Percentiles rank a stretch among this genome's conserved stretches.
phyloP scores from a whole-genome alignment of 1,284 basidiomycete species.

The Phylloboletellus chloephorus region DNA sequence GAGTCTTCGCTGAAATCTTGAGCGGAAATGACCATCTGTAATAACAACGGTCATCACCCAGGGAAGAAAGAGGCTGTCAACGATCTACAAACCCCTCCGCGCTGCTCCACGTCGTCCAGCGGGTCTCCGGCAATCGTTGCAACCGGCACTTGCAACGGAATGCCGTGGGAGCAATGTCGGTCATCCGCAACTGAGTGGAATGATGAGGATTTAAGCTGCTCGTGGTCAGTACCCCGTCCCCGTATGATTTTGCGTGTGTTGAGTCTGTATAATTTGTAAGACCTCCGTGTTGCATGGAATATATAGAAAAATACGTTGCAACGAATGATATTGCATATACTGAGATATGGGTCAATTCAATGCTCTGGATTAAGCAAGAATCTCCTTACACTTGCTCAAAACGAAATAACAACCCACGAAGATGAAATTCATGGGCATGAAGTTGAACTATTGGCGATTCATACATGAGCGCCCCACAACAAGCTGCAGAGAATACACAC shows the following conservation, averaged over 20 bases:
- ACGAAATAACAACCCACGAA: slow-evolving; percentile 58
- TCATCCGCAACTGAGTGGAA: slow-evolving; percentile 8
- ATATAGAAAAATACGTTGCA: slow-evolving; percentile 46
- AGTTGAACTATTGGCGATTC: slow-evolving; percentile 43
- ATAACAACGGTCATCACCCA: slow-evolving; percentile 9
- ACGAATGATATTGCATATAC: slow-evolving; percentile 67
- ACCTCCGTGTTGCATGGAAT: not conserved
- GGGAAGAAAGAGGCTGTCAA: not conserved
- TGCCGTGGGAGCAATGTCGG: not conserved
- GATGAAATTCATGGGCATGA: slow-evolving; percentile 50
- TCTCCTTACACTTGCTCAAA: slow-evolving; percentile 54
- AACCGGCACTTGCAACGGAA: slow-evolving; percentile 8
- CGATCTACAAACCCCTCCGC: slow-evolving; percentile 11
- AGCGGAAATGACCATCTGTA: slow-evolving; percentile 2
- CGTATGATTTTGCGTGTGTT: slow-evolving; percentile 47
- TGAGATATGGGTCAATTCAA: slow-evolving; percentile 23
- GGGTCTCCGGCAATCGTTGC: not conserved
- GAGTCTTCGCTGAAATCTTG: slow-evolving; percentile 1
- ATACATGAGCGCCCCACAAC: not conserved
- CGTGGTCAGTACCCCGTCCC: slow-evolving; percentile 42
- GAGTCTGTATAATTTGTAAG: slow-evolving; percentile 32
- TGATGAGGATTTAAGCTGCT: slow-evolving; percentile 28
- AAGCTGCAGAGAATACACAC: slow-evolving; percentile 34
- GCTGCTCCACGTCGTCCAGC: not conserved
- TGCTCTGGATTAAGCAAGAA: not conserved